A percentile compares a stretch with the other conserved stretches of the same genome.
These are phyloP conservation scores for Termitomyces sp. DNA, from an alignment of 768 basidiomycete genomes.

Conservation along the genomic window DNA sequence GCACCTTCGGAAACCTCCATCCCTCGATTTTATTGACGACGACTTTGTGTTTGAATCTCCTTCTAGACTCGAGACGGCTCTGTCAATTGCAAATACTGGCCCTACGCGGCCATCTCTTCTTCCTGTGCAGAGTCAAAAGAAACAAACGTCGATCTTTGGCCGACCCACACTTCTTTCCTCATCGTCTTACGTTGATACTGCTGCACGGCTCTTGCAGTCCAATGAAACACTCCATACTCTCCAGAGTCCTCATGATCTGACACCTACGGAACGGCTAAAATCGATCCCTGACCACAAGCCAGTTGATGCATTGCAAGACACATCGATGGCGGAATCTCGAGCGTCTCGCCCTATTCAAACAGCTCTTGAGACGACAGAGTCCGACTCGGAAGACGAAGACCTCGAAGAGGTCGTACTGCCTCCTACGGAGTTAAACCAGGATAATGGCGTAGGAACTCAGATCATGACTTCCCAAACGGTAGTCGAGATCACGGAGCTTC, in stretches of 20 bases:
- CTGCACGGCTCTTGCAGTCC: constrained; percentile 1
- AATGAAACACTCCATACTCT: neutral
- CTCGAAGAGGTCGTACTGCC: constrained; percentile 34
- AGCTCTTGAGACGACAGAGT: neutral
- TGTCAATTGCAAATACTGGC: constrained; percentile 63
- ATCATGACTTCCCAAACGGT: neutral
- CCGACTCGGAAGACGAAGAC: constrained; percentile 29
- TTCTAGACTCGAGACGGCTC: constrained; percentile 60
- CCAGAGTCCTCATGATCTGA: neutral
- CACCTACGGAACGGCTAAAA: neutral
- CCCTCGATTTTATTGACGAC: constrained; percentile 9
- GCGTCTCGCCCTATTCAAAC: neutral
- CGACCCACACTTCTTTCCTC: constrained; percentile 24
- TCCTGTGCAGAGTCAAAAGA: neutral
- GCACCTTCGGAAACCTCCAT: neutral
- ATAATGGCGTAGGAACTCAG: neutral
- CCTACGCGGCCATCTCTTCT: constrained; percentile 23
- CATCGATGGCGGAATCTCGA: neutral
- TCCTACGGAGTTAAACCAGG: neutral
- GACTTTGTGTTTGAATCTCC: constrained; percentile 20
- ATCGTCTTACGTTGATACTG: constrained; percentile 2
- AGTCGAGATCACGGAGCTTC: neutral
- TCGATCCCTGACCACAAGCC: neutral
- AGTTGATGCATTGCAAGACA: neutral
- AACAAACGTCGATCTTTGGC: constrained; percentile 23